Evolutionary conservation across 306 rosid species (phyloP).

Genomic region (Dryas alaskensis): DNA sequence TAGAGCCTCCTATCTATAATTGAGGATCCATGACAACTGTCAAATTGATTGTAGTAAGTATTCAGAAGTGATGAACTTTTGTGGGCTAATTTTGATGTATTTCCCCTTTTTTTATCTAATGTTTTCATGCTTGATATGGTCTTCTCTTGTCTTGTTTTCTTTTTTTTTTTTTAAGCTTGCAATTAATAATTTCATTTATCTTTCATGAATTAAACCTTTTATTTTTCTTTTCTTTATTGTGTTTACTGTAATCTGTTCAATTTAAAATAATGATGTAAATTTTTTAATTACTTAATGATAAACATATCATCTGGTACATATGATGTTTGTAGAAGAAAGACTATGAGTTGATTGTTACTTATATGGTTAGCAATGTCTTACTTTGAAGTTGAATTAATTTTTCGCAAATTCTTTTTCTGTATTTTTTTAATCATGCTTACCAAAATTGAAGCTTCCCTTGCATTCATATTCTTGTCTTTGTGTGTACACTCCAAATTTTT

Average conservation of each 20-base stretch:
- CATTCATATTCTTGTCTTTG: background rate
- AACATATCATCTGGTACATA: background rate
- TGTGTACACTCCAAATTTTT: background rate
- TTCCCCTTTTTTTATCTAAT: background rate
- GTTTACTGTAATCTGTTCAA: background rate
- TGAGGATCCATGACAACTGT: background rate
- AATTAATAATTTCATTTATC: background rate
- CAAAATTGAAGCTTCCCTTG: background rate
- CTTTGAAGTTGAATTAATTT: background rate
- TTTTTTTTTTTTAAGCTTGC: background rate
- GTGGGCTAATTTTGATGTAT: background rate
- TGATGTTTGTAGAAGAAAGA: conserved; percentile 2
- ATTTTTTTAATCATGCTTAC: background rate
- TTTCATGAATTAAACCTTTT: background rate
- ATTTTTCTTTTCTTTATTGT: background rate
- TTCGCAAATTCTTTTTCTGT: background rate
- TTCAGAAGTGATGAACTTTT: background rate
- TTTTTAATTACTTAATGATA: too few species aligned
- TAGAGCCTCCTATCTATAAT: background rate
- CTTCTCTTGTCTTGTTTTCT: too few species aligned
- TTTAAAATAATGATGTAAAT: background rate
- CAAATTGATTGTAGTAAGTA: background rate
- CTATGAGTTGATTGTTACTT: background rate
- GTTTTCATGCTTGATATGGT: background rate
- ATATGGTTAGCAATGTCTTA: background rate